Evolutionary conservation across 345 rosid genomes (phyloP).

Genomic region (Theobroma cacao): DNA sequence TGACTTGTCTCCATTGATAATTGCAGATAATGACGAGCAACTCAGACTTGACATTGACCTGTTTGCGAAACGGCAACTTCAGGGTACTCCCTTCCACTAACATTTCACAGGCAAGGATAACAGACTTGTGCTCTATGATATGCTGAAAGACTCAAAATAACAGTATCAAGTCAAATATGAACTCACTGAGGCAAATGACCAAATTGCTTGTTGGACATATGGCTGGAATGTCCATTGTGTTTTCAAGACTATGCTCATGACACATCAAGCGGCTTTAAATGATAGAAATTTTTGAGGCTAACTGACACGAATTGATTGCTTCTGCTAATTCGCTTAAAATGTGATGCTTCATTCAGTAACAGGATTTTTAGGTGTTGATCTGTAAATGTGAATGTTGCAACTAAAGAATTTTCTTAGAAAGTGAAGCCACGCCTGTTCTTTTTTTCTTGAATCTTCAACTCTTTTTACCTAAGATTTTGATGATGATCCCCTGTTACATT

Average conservation of each 20-base stretch:
- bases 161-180: neutral
- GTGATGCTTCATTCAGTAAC: neutral
- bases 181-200: neutral
- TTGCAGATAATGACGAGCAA: slow-evolving; percentile 55
- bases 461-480: neutral
- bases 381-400: neutral
- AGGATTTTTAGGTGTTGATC: neutral
- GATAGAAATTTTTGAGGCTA: neutral
- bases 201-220: neutral
- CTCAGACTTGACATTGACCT: slow-evolving; percentile 63
- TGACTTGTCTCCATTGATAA: neutral
- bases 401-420: neutral
- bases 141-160: slow-evolving; percentile 38
- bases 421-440: too few relatives aligned
- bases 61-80: slow-evolving; percentile 64
- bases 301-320: neutral
- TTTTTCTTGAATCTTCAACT: neutral
- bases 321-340: neutral
- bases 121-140: slow-evolving; percentile 72
- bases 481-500: neutral
- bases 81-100: slow-evolving; percentile 57
- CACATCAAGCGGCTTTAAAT: neutral
- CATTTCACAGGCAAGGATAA: slow-evolving; percentile 53
- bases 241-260: neutral
- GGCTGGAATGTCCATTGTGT: neutral